phyloP scores from a whole-genome alignment of 441 rosid species.

The Caryocar brasiliense region DNA sequence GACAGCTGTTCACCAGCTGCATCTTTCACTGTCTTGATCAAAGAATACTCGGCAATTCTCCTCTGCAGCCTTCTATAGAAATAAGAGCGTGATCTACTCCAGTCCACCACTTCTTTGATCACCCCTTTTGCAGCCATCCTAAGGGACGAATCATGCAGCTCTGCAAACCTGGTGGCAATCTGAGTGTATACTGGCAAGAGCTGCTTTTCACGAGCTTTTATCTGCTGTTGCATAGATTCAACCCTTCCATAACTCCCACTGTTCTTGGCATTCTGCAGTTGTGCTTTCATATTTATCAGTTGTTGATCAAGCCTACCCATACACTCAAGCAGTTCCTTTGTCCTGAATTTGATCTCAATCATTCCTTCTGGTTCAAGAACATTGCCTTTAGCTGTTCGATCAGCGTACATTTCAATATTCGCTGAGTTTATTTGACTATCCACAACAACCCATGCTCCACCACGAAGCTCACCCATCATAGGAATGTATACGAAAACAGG shows the following conservation, averaged over 20 bases:
- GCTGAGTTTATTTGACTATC: constrained; percentile 90
- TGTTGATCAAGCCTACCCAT: constrained; percentile 91
- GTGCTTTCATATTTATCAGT: constrained; percentile 53
- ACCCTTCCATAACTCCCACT: constrained; percentile 28
- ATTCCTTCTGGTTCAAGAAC: constrained; percentile 99
- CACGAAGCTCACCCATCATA: constrained; percentile 98
- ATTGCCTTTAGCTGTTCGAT: constrained; percentile 85
- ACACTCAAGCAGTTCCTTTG: constrained; percentile 88
- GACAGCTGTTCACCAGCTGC: constrained; percentile 67
- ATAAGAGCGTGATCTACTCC: constrained; percentile 61
- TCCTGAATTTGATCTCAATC: constrained; percentile 92
- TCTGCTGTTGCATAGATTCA: constrained; percentile 63
- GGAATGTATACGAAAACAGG: constrained; percentile 98
- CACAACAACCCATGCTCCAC: constrained; percentile 99
- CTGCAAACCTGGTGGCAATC: constrained; percentile 90
- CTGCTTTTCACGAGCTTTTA: constrained; percentile 72
- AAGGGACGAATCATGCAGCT: constrained; percentile 85
- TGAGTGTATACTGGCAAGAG: constrained; percentile 87
- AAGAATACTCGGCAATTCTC: constrained; percentile 66
- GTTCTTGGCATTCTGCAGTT: constrained; percentile 61
- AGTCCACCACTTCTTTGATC: constrained; percentile 82
- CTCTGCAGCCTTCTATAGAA: constrained; percentile 66
- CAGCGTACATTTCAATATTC: constrained; percentile 98
- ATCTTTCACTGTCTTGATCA: constrained; percentile 52
- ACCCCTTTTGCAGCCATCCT: constrained; percentile 99